Conservation (phyloP, 306 rosid genomes). For the Lotus japonicus region DNA sequence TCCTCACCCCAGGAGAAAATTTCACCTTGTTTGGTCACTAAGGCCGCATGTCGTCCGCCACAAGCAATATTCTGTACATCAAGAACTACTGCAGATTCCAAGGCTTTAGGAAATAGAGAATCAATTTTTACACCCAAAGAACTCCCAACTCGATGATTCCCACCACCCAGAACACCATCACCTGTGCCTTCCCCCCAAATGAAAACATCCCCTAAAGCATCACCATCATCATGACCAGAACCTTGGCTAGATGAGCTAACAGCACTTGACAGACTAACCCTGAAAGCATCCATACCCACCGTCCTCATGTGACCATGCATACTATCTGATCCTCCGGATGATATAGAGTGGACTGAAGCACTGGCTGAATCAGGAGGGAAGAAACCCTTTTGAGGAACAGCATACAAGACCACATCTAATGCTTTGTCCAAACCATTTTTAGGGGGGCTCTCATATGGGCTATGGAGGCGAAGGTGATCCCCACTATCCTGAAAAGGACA, state of each 20-base stretch:
- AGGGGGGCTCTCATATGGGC: slow-evolving; percentile 96
- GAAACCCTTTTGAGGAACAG: slow-evolving; percentile 83
- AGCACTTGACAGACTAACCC: slow-evolving; percentile 97
- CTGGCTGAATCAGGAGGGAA: slow-evolving; percentile 94
- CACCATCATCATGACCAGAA: slow-evolving; percentile 98
- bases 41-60: slow-evolving; percentile 92
- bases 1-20: slow-evolving; percentile 99
- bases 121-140: slow-evolving; percentile 60
- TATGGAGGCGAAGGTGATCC: slow-evolving; percentile 85
- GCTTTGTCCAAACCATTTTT: slow-evolving; percentile 89
- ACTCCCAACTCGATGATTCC: slow-evolving; percentile 75
- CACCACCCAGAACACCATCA: slow-evolving; percentile 95
- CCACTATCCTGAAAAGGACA: slow-evolving; percentile 66
- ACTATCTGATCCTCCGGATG: slow-evolving; percentile 97
- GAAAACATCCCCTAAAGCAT: slow-evolving; percentile 97
- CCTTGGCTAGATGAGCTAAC: slow-evolving; percentile 99
- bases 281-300: slow-evolving; percentile 88
- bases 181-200: slow-evolving; percentile 98
- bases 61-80: slow-evolving; percentile 96
- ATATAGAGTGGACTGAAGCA: slow-evolving; percentile 86
- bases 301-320: slow-evolving; percentile 89
- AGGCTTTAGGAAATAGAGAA: slow-evolving; percentile 87
- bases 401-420: slow-evolving; percentile 71
- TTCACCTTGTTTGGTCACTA: slow-evolving; percentile 97
- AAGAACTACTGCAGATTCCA: slow-evolving; percentile 92